phyloP scores from a whole-genome alignment of 2,329 filamentous ascomycete genomes.

The Colletotrichum spinosum region DNA sequence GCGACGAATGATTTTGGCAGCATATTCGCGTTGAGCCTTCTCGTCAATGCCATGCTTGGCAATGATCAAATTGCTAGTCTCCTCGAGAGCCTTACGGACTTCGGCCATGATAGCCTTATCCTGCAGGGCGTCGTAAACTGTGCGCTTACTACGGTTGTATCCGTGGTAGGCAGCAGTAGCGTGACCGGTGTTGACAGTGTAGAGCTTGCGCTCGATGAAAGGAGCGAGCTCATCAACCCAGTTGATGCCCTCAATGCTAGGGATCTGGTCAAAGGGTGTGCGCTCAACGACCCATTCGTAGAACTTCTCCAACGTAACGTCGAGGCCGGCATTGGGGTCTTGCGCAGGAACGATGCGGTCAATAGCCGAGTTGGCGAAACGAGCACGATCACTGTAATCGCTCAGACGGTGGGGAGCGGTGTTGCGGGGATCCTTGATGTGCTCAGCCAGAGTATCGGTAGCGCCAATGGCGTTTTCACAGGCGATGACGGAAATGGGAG shows the following conservation, averaged over 20 bases:
- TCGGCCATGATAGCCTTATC: slow-evolving; percentile 83
- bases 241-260: slow-evolving; percentile 87
- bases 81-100: slow-evolving; percentile 82
- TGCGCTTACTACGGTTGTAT: slow-evolving; percentile 85
- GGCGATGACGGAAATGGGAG: slow-evolving; percentile 90
- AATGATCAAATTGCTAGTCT: slow-evolving; percentile 89
- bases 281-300: slow-evolving; percentile 98
- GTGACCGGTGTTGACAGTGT: slow-evolving; percentile 98
- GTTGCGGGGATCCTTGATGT: slow-evolving; percentile 82
- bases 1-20: slow-evolving; percentile 90
- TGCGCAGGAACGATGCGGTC: slow-evolving; percentile 98
- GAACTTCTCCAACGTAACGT: slow-evolving; percentile 98
- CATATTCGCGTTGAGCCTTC: slow-evolving; percentile 85
- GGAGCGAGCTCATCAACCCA: slow-evolving; percentile 92
- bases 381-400: slow-evolving; percentile 78
- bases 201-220: slow-evolving; percentile 99
- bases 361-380: slow-evolving; percentile 97
- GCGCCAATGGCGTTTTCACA: slow-evolving; percentile 98
- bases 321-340: slow-evolving; percentile 80
- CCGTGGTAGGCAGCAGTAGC: slow-evolving; percentile 97
- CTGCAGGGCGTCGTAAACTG: slow-evolving; percentile 88
- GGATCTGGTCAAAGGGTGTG: slow-evolving; percentile 82
- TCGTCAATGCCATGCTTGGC: slow-evolving; percentile 84
- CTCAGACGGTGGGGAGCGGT: slow-evolving; percentile 75
- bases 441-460: slow-evolving; percentile 85